phyloP scores from a whole-genome alignment of 1,284 basidiomycete genomes.

The Ganoderma sp. region DNA sequence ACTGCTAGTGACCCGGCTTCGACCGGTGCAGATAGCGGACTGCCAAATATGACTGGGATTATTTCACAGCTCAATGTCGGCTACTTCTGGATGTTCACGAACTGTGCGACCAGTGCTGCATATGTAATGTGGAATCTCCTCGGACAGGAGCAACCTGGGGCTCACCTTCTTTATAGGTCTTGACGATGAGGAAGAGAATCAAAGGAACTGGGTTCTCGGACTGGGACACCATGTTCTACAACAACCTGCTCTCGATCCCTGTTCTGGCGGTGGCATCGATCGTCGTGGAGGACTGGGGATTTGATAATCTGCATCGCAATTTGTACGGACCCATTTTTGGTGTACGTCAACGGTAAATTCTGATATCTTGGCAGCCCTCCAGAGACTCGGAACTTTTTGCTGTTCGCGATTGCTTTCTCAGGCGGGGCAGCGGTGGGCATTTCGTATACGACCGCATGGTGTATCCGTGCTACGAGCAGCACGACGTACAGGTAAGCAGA shows the following conservation, averaged over 20 bases:
- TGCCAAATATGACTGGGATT: conserved; percentile 54
- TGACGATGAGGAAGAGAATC: conserved; percentile 97
- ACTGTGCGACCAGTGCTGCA: conserved; percentile 90
- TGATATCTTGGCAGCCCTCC: conserved; percentile 66
- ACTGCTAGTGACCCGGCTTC: conserved; percentile 51
- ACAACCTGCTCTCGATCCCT: conserved; percentile 95
- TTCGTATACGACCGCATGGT: conserved; percentile 99
- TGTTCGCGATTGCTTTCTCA: conserved; percentile 93
- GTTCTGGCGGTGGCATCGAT: conserved; percentile 86
- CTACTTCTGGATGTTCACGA: conserved; percentile 96
- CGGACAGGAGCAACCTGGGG: not conserved
- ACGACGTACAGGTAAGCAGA: conserved; percentile 87
- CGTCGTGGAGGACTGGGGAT: conserved; percentile 90
- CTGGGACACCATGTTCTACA: conserved; percentile 99
- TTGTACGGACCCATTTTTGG: conserved; percentile 66
- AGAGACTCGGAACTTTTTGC: conserved; percentile 79
- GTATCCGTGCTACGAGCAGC: conserved; percentile 93
- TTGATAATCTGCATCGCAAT: conserved; percentile 78
- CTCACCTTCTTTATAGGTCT: conserved; percentile 57
- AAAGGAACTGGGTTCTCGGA: conserved; percentile 98
- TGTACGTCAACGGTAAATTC: not conserved
- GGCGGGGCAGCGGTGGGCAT: conserved; percentile 98
- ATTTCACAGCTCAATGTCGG: conserved; percentile 77
- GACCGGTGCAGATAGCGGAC: conserved; percentile 45
- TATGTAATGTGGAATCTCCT: conserved; percentile 67